Evolutionary conservation across 208 protist genomes (phyloP).

Genomic region (Crithidia bombi): DNA sequence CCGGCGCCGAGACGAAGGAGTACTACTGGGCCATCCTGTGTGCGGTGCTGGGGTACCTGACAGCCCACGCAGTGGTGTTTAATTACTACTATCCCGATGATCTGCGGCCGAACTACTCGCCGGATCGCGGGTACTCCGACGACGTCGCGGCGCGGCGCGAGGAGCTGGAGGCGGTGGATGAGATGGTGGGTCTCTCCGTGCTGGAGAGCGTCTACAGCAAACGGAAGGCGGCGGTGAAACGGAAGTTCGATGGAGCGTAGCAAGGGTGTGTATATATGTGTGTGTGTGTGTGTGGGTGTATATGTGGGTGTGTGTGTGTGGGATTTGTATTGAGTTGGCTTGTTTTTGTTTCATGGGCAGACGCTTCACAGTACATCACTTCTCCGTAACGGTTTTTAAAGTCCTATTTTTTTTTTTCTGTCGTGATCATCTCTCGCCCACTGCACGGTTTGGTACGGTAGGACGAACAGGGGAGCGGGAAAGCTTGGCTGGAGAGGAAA

Average conservation of each 20-base stretch:
- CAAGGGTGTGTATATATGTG: too few relatives aligned
- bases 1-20: conserved; percentile 72
- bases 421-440: too few relatives aligned
- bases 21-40: conserved; percentile 85
- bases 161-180: conserved; percentile 72
- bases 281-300: not conserved
- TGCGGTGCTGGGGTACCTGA: conserved; percentile 78
- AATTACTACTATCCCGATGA: conserved; percentile 85
- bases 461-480: too few relatives aligned
- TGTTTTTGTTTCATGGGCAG: too few relatives aligned
- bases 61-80: conserved; percentile 80
- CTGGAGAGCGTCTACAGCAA: conserved; percentile 85
- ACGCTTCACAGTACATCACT: too few relatives aligned
- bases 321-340: too few relatives aligned
- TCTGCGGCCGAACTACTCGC: conserved; percentile 74
- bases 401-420: too few relatives aligned
- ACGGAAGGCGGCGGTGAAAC: conserved; percentile 62
- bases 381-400: too few relatives aligned
- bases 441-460: too few relatives aligned
- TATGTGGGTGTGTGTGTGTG: too few relatives aligned
- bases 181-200: conserved; percentile 79
- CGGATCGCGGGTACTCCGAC: conserved; percentile 85
- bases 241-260: conserved; percentile 28
- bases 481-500: too few relatives aligned
- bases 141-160: conserved; percentile 72